Base-by-base conservation (phyloP, 179 eudicot species). In the Beta macrorhiza region DNA sequence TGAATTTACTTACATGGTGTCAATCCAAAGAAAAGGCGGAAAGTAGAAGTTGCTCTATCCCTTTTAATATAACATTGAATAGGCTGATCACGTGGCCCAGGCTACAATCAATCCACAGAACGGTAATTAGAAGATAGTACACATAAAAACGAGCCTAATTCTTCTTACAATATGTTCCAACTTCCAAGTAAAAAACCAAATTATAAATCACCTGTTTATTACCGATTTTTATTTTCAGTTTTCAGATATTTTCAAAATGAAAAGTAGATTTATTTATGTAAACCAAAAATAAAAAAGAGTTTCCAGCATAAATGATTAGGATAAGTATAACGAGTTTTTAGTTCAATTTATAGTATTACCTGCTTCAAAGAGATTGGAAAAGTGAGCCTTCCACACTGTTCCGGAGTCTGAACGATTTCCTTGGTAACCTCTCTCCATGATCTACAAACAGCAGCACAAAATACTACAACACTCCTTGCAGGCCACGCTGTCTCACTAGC, bases 281-380 rank as follows among this genome's bases (percentile, higher is more conserved):
- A 29, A 29, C 32, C 32, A 29, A 37, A 37, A 37, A 37, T 1
- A 37, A 37, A 37, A 37, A 37, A 2, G 42, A 37, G 42, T 37
- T 37, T 37, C 42, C 2, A 37, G 42, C 42, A 37, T 37, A 37
- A 37, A 37, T 2, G 4, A 37, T 37, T 37, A 2, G 4, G 42
- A 37, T 37, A 37, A 37, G 42, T 37, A 37, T 37, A 37, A 37
- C 42, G 3, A 37, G 42, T 37, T 37, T 37, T 37, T 37, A 37
- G 42, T 37, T 37, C 42, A 37, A 37, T 37, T 37, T 37, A 29
- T 12, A 37, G 52, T 10, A 5, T 42, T 76, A 91, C 98, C 97
- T 95, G 98, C 78, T 95, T 95, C 84, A 95, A 84, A 51, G 98
- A 95, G 89, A 95, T 92, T 0, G 98, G 98, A 70, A 93, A 95